Evolutionary conservation across 2,329 filamentous ascomycete species (phyloP).

Genomic region (Nigrograna mackinnonii): DNA sequence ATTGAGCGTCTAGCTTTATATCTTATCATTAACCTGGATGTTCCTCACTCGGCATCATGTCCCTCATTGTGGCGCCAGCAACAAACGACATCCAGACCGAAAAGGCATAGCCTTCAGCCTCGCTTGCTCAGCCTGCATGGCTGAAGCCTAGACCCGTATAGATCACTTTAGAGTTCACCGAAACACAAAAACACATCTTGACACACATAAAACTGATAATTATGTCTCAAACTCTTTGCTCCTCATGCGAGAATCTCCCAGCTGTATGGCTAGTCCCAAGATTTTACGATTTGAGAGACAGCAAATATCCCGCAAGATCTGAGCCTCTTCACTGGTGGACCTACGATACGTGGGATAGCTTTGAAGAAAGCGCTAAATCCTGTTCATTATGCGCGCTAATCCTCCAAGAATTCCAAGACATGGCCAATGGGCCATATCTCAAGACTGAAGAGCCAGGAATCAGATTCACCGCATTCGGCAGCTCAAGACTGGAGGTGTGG

Average conservation of each 20-base stretch:
- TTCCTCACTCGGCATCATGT: too few species aligned
- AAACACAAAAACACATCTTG: too few species aligned
- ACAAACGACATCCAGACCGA: too few species aligned
- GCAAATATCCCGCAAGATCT: slow-evolving; percentile 4
- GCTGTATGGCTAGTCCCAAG: slow-evolving; percentile 6
- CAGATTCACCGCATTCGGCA: slow-evolving; percentile 1
- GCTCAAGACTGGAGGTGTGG: slow-evolving; percentile 4
- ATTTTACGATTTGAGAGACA: slow-evolving; percentile 5
- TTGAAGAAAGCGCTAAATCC: slow-evolving; percentile 1
- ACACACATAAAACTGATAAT: too few species aligned
- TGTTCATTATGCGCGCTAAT: slow-evolving; percentile 3
- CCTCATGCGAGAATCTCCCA: slow-evolving; percentile 5
- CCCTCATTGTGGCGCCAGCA: too few species aligned
- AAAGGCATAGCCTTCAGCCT: too few species aligned
- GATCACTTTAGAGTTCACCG: too few species aligned
- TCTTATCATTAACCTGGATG: too few species aligned
- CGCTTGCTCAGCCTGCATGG: too few species aligned
- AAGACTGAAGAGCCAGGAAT: slow-evolving; percentile 1
- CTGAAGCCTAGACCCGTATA: too few species aligned
- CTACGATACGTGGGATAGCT: slow-evolving; percentile 2
- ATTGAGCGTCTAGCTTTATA: too few species aligned
- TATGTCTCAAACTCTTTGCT: slow-evolving; percentile 6
- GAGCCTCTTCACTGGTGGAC: slow-evolving; percentile 6
- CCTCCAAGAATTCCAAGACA: background rate
- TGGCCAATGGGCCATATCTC: background rate